Conservation (phyloP, 257 asterid species). For the Ilex aquifolium region DNA sequence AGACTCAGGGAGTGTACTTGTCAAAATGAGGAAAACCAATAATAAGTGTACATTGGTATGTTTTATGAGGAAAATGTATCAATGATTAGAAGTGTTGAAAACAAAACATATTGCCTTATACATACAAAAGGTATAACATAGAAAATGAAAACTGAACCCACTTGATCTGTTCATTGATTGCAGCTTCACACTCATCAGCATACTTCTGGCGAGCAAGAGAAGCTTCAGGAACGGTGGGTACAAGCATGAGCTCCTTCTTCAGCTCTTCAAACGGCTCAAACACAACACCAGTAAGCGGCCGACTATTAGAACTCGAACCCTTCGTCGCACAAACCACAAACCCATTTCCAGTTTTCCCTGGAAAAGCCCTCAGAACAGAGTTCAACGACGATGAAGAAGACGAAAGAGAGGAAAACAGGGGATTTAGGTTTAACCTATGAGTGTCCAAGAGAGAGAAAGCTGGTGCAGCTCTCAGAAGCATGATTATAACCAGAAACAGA, state of each 20-base stretch:
- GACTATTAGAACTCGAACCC: neutral
- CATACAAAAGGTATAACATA: too few relatives aligned
- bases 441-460: neutral
- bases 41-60: too few relatives aligned
- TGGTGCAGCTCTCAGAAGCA: neutral
- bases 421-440: neutral
- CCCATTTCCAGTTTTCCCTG: neutral
- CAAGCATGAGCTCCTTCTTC: slow-evolving; percentile 41
- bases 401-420: too few relatives aligned
- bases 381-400: too few relatives aligned
- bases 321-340: slow-evolving; percentile 8
- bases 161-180: slow-evolving; percentile 61
- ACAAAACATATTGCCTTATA: too few relatives aligned
- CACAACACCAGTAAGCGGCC: neutral
- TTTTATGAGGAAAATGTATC: too few relatives aligned
- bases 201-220: slow-evolving; percentile 52
- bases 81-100: too few relatives aligned
- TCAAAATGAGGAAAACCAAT: too few relatives aligned
- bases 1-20: too few relatives aligned
- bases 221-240: slow-evolving; percentile 34
- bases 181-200: slow-evolving; percentile 32
- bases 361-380: neutral
- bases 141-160: neutral
- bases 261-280: slow-evolving; percentile 26
- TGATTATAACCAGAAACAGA: neutral